phyloP scores from a whole-genome alignment of 768 basidiomycete species.

The Phaeotremella skinneri region DNA sequence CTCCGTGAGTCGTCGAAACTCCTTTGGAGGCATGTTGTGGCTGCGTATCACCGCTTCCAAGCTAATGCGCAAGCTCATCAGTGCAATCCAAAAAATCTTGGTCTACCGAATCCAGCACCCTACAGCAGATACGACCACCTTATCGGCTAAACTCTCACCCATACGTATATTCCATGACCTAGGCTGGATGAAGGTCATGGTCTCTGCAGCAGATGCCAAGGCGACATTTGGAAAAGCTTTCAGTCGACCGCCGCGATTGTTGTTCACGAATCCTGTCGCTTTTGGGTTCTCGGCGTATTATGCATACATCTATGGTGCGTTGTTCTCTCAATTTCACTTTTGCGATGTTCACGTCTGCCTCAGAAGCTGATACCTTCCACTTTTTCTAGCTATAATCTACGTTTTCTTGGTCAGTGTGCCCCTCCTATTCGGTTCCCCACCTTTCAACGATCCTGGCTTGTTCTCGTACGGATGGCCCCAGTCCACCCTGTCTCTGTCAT shows the following conservation, averaged over 20 bases:
- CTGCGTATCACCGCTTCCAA: background rate
- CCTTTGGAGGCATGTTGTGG: background rate
- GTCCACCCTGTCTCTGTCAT: constrained; percentile 35
- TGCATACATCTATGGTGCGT: constrained; percentile 46
- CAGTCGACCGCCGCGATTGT: constrained; percentile 37
- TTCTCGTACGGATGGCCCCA: constrained; percentile 40
- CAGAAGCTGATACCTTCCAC: constrained; percentile 1
- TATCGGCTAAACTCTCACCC: constrained; percentile 17
- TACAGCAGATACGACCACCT: constrained; percentile 3
- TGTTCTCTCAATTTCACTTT: background rate
- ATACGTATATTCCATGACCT: constrained; percentile 20
- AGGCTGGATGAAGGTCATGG: constrained; percentile 45
- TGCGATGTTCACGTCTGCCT: constrained; percentile 1
- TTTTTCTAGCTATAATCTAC: constrained; percentile 35
- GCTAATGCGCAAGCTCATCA: constrained; percentile 6
- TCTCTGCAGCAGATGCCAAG: constrained; percentile 31
- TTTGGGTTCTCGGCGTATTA: constrained; percentile 42
- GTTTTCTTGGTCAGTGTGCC: constrained; percentile 45
- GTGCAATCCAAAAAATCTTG: constrained; percentile 40
- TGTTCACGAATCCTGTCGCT: constrained; percentile 45
- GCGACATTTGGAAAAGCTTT: constrained; percentile 36
- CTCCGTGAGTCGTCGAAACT: constrained; percentile 36
- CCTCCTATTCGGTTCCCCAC: constrained; percentile 35
- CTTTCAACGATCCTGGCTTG: constrained; percentile 28
- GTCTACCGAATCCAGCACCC: constrained; percentile 28